Conservation (phyloP, 495 filamentous ascomycete genomes). For the Aspergillus cristatus region DNA sequence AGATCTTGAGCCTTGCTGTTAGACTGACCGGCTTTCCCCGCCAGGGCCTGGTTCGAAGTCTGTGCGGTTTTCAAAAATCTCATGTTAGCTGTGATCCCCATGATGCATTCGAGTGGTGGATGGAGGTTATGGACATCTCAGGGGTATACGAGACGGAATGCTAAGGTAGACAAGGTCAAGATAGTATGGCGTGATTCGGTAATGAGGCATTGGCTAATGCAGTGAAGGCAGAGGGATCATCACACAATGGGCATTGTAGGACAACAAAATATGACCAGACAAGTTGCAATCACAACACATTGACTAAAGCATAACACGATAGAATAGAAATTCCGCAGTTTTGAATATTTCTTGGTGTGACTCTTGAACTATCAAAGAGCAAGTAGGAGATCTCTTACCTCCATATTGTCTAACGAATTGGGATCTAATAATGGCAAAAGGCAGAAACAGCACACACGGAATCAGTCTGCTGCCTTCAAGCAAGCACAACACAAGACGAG, state of each 20-base stretch:
- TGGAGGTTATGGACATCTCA: too few species aligned
- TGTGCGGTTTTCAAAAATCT: too few species aligned
- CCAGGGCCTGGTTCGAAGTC: constrained; percentile 3
- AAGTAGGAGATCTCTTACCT: constrained; percentile 2
- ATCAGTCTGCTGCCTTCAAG: background rate
- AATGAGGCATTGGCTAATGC: too few species aligned
- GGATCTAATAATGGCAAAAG: background rate
- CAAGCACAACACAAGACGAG: background rate
- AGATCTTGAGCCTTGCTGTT: constrained; percentile 31
- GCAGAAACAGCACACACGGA: background rate
- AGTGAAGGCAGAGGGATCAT: too few species aligned
- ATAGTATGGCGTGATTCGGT: too few species aligned
- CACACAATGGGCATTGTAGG: too few species aligned
- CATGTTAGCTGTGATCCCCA: too few species aligned
- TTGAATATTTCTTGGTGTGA: background rate
- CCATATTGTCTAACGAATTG: background rate
- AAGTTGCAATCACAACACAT: background rate
- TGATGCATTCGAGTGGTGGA: too few species aligned
- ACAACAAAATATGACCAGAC: too few species aligned
- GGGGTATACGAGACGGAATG: too few species aligned
- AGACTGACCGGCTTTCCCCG: constrained; percentile 19
- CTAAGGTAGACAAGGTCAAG: too few species aligned
- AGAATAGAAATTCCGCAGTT: background rate
- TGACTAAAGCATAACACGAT: background rate
- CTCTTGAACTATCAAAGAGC: background rate